A percentile compares a stretch with the other conserved stretches of the same genome.
Conservation (phyloP, 305 asterid species). For the Fraxinus latifolia region DNA sequence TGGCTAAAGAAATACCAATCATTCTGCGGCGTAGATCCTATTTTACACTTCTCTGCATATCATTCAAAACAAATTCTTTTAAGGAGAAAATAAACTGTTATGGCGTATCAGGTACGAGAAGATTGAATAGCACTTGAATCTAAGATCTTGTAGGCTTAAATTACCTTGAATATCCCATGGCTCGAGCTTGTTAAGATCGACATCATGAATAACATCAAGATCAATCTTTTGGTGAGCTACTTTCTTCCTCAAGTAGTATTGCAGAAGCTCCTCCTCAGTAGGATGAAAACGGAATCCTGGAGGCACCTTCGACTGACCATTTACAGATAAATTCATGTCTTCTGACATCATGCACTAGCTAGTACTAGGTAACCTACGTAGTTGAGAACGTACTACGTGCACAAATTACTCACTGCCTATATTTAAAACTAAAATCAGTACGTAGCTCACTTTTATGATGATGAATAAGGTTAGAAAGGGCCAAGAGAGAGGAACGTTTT, state of each 20-base stretch:
- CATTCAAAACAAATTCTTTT: neutral
- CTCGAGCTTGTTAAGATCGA: conserved; percentile 88
- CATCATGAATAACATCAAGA: conserved; percentile 82
- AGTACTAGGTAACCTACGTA: neutral
- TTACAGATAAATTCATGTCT: conserved; percentile 71
- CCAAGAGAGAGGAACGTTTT: neutral
- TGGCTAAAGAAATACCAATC: conserved; percentile 99
- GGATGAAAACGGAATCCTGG: conserved; percentile 97
- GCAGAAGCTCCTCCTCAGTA: conserved; percentile 85
- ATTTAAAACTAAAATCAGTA: neutral
- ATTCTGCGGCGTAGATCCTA: conserved; percentile 89
- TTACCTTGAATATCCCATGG: conserved; percentile 94
- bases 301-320: conserved; percentile 84
- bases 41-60: conserved; percentile 67
- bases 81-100: neutral
- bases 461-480: neutral
- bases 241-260: conserved; percentile 77
- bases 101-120: neutral
- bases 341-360: conserved; percentile 33
- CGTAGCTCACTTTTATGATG: conserved; percentile 3
- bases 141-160: neutral
- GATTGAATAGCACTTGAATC: neutral
- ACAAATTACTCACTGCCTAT: neutral
- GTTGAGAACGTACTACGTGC: neutral
- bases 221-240: conserved; percentile 65